Base-by-base conservation (phyloP, 495 filamentous ascomycete species). In the Aspergillus steynii region DNA sequence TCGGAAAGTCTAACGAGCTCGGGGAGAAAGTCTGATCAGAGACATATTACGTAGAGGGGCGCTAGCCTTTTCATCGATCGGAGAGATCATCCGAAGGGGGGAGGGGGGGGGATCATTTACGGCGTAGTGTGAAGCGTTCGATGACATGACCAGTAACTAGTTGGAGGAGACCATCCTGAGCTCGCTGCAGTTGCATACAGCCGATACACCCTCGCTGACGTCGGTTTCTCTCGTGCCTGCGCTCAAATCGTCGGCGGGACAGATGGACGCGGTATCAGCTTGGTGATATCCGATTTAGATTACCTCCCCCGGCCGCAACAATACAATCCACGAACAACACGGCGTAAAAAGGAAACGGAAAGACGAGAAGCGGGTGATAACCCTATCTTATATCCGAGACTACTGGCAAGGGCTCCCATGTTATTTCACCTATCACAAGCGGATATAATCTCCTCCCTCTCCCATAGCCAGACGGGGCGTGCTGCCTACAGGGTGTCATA, bases 31-130 rank as follows among this genome's bases (percentile, higher is more conserved):
- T 48, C 29, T 20, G 29, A 45, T n/a, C 45, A n/a, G 55, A 57
- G 47, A 48, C 53, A 52, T 8, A 57, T 56, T 51, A 61, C 60
- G 46, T 61, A 61, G 29, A 47, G 46, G 53, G 47, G 31, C 20
- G 27, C 48, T 48, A 52, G 15, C 5, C 20, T 15, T 14, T 45
- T 10, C 1, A 56, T 26, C 32, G 48, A 26, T 15, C 46, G n/a
- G 27, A 6, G 12, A 49, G 37, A 57, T 25, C 25, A 12, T 47
- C 45, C 9, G n/a, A 25, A 31, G 28, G 12, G 14, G 31, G n/a
- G 10, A 26, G 4, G 20, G 20, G 20, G 20, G 20, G 20, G 20
- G 20, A 20, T 20, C 20, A 20, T 20, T 20, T 20, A 20, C 20
- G 20, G 20, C 20, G 20, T 42, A 9, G 31, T 34, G 3, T 42